Evolutionary conservation across 1,284 basidiomycete species (phyloP), one percentile per base, ranked within the genome.

Genomic region (Amylostereum areolatum): DNA sequence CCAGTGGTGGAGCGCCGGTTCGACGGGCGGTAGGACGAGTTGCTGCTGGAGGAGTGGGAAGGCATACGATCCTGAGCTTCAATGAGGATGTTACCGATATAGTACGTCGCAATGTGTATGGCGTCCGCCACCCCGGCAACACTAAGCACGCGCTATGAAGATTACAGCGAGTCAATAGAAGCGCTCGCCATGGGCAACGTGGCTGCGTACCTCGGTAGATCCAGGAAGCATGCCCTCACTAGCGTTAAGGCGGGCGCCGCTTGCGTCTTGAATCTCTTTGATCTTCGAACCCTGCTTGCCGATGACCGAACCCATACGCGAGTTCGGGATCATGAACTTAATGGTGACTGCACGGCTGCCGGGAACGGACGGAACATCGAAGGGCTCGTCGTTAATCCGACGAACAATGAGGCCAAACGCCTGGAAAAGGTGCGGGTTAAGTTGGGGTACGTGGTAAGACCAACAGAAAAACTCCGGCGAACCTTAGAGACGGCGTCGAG

Each of bases 111-210:
- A 57, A 99, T 99, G 69, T 99, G 97, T 51, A 99, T 95, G 18
- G 97, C 97, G 67, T 99, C 97, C n/a, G 97, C 97, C 39, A 99
- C 97, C 49, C 97, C 97, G 34, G 95, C 94, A 43, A 99, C 95
- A 57, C 92, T 97, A 50, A 99, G 76, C 27, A 99, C 92, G 51
- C 94, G 90, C 91, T 95, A 64, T 4, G n/a, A n/a, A n/a, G n/a
- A n/a, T n/a, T n/a, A n/a, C n/a, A n/a, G n/a, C n/a, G n/a, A 50
- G 32, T 45, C 51, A 42, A 32, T 50, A 51, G 45, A 51, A 32
- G 42, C 50, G 52, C 47, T 53, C 46, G 52, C 49, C 49, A 43
- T 33, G 49, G 46, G 44, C 43, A 28, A 43, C 8, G 47, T 39
- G 45, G 30, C 43, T 51, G 54, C 65, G 58, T 62, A 92, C 91